Evolutionary conservation across 331 rosid species (phyloP).

Genomic region (Saraca asoca): DNA sequence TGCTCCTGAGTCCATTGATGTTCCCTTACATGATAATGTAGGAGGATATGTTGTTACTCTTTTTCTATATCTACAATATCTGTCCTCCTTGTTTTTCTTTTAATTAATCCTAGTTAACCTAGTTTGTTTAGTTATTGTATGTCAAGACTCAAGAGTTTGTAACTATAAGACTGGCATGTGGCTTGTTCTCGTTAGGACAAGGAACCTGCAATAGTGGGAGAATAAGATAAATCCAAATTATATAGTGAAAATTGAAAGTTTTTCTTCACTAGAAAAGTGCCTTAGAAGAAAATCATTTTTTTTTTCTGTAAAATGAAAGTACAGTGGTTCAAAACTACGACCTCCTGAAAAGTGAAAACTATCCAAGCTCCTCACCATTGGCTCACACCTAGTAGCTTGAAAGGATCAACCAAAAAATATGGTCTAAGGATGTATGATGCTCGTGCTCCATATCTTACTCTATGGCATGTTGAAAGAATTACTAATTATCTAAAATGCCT

Average conservation of each 20-base stretch:
- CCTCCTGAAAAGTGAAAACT: too few relatives aligned
- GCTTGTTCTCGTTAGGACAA: background rate
- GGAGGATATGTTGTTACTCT: slow-evolving; percentile 1
- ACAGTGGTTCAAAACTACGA: too few relatives aligned
- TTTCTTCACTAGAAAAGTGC: background rate
- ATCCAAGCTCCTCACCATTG: too few relatives aligned
- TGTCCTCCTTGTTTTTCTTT: background rate
- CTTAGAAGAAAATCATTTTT: background rate
- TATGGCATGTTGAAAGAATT: slow-evolving; percentile 2
- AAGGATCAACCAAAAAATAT: too few relatives aligned
- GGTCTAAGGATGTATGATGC: background rate
- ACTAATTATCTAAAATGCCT: background rate
- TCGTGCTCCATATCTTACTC: slow-evolving; percentile 9
- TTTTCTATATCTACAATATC: slow-evolving; percentile 4
- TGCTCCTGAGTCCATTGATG: slow-evolving; percentile 13
- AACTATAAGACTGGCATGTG: background rate
- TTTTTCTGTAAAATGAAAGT: too few relatives aligned
- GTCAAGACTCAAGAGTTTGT: background rate
- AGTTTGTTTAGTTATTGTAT: background rate
- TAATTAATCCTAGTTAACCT: background rate
- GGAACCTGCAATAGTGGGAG: background rate
- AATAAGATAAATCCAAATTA: background rate
- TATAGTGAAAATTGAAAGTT: background rate
- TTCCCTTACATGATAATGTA: background rate
- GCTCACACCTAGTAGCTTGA: too few relatives aligned